Conservation (phyloP, 192 early-diverging fungal species). For the Irineochytrium annulatum region DNA sequence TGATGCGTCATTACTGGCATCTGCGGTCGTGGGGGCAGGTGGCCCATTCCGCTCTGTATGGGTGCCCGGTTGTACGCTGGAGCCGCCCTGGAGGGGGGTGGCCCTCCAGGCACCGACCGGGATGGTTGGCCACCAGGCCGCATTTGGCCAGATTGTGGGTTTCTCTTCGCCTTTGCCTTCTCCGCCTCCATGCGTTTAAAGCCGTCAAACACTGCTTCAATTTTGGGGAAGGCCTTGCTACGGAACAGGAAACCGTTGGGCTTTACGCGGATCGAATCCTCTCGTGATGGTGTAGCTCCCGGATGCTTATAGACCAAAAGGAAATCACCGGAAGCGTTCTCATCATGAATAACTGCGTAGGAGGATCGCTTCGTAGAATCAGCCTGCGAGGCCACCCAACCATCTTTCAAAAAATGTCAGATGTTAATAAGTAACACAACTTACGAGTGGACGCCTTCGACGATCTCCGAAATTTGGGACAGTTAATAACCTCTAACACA, state of each 20-base stretch:
- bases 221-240: conserved; percentile 59
- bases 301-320: conserved; percentile 74
- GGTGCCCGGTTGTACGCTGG: no score
- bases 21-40: no score
- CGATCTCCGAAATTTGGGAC: conserved; percentile 74
- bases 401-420: conserved; percentile 38
- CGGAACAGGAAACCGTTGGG: conserved; percentile 75
- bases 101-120: no score
- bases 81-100: no score
- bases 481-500: conserved; percentile 64
- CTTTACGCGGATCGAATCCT: conserved; percentile 50
- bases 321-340: conserved; percentile 68
- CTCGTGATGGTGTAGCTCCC: no score
- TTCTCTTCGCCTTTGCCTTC: no score
- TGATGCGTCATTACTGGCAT: no score
- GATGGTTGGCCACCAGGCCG: no score
- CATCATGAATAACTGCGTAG: conserved; percentile 75
- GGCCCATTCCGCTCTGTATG: no score
- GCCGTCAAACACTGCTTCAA: conserved; percentile 67
- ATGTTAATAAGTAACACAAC: conserved; percentile 47
- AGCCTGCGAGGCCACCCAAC: conserved; percentile 31
- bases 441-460: conserved; percentile 54
- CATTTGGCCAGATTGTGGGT: no score
- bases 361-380: conserved; percentile 64
- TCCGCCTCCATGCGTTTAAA: conserved; percentile 59